Evolutionary conservation across 805 yeast genomes (phyloP).

Genomic region (Starmerella potacharoeniae): DNA sequence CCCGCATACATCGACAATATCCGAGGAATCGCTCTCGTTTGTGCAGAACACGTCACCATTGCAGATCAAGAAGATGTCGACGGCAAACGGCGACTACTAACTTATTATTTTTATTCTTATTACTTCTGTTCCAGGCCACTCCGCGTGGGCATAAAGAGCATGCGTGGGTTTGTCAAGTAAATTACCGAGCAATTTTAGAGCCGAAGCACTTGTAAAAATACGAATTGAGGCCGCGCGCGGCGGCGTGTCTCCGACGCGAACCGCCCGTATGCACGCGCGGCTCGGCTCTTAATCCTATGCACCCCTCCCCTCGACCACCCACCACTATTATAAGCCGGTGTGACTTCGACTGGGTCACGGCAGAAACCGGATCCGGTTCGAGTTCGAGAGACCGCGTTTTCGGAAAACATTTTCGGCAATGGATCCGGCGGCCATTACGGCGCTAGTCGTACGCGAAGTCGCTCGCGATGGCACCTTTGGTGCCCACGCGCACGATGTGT

Average conservation of each 20-base stretch:
- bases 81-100: background rate
- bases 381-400: background rate
- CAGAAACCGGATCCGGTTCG: background rate
- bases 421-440: slow-evolving; percentile 3
- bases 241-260: no score
- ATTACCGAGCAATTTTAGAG: no score
- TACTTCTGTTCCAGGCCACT: background rate
- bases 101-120: background rate
- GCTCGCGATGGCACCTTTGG: slow-evolving; percentile 1
- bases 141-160: background rate
- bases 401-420: background rate
- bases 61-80: background rate
- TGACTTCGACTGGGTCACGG: slow-evolving; percentile 1
- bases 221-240: no score
- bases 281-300: no score
- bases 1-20: background rate
- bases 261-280: no score
- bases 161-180: no score
- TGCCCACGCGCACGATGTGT: background rate
- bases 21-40: slow-evolving; percentile 4
- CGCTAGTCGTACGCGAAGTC: slow-evolving; percentile 1
- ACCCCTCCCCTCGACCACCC: no score
- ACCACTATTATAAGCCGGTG: background rate
- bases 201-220: no score
- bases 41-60: slow-evolving; percentile 1